Conservation (phyloP, 2,329 filamentous ascomycete species). For the Daldinia eschscholtzii region DNA sequence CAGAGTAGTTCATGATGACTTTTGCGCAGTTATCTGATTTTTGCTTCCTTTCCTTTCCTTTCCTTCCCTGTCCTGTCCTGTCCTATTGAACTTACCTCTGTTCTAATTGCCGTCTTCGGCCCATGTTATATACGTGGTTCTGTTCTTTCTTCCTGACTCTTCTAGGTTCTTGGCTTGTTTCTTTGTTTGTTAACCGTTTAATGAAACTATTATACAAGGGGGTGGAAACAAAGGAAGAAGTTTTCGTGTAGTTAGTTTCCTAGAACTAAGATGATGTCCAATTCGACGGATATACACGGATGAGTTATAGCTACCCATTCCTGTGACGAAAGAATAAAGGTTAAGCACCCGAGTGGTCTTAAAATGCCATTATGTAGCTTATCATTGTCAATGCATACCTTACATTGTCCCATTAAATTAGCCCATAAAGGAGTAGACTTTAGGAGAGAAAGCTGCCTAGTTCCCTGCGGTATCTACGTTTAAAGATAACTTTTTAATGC, state of each 20-base stretch:
- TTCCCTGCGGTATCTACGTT: background rate
- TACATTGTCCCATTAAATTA: background rate
- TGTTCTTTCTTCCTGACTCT: conserved; percentile 19
- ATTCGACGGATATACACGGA: background rate
- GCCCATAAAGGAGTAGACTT: background rate
- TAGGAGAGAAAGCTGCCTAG: background rate
- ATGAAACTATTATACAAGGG: background rate
- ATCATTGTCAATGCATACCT: background rate
- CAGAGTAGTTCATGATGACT: background rate
- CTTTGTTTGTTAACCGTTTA: conserved; percentile 18
- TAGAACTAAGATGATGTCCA: background rate
- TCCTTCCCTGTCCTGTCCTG: background rate
- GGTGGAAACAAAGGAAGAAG: background rate
- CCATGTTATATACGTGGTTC: conserved; percentile 29
- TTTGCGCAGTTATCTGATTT: background rate
- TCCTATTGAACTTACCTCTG: background rate
- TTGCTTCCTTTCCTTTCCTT: conserved; percentile 3
- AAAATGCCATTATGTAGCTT: background rate
- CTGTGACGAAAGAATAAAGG: background rate
- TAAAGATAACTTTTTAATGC: background rate
- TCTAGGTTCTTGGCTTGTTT: background rate
- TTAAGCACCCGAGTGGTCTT: background rate
- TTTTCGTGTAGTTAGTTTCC: background rate
- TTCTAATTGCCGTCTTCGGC: background rate
- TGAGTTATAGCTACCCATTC: background rate